phyloP scores from a whole-genome alignment of 305 asterid genomes.

The Solanum hybrid region DNA sequence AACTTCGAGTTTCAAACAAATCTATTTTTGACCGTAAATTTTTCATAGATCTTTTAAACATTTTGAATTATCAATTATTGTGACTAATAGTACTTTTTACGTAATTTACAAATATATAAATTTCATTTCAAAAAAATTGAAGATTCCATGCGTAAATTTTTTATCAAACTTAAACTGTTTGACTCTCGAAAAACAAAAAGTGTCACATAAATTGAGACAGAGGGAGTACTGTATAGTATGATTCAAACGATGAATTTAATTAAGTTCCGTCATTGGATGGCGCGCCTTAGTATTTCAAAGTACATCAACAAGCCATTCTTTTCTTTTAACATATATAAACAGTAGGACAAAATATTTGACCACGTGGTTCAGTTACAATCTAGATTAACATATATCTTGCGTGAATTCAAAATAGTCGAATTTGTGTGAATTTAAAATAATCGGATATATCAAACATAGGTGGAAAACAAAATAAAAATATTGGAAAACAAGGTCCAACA shows the following conservation, averaged over 20 bases:
- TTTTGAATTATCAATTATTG: no score
- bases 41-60: no score
- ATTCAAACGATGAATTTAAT: neutral
- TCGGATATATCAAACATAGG: neutral
- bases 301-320: neutral
- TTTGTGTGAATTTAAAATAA: neutral
- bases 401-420: no score
- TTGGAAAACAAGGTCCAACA: neutral
- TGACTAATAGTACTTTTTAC: no score
- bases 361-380: neutral
- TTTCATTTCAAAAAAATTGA: no score
- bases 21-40: no score
- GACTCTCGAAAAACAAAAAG: no score
- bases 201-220: no score
- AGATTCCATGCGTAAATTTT: no score
- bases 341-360: neutral
- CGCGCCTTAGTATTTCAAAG: neutral
- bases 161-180: no score
- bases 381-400: neutral
- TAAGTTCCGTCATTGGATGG: neutral
- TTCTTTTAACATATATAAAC: neutral
- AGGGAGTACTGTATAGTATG: neutral
- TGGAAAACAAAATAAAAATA: neutral
- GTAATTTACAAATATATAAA: no score
- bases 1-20: no score